Evolutionary conservation across 305 asterid genomes (phyloP).

Genomic region (Solanum hybrid): DNA sequence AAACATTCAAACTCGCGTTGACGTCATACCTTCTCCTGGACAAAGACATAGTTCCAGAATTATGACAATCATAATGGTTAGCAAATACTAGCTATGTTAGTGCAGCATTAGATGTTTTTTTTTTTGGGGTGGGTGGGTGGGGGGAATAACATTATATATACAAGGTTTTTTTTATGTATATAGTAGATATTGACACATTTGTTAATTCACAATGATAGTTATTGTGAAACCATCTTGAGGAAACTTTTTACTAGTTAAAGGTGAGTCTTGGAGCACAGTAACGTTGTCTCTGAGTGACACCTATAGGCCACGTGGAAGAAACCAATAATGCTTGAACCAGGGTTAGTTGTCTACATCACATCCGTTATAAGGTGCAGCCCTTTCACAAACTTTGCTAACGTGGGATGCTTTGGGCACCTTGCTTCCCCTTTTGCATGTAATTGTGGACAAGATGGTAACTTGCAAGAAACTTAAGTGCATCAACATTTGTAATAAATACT

Average conservation of each 20-base stretch:
- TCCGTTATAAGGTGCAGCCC: not conserved
- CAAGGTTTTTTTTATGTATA: not conserved
- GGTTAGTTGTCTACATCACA: not conserved
- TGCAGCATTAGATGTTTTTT: not conserved
- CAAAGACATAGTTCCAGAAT: not conserved
- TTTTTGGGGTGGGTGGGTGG: too few species aligned
- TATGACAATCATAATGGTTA: not conserved
- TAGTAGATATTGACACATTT: not conserved
- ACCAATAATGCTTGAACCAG: not conserved
- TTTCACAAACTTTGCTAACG: not conserved
- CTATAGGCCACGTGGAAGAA: not conserved
- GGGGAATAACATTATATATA: too few species aligned
- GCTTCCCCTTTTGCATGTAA: not conserved
- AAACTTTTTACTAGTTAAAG: conserved; percentile 22
- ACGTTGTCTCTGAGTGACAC: not conserved
- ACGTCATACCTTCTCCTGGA: not conserved
- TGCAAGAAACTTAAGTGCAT: not conserved
- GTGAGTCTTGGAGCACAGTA: not conserved
- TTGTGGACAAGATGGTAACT: not conserved
- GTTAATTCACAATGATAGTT: not conserved
- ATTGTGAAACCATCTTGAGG: not conserved
- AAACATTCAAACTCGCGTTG: not conserved
- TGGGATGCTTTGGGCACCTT: not conserved
- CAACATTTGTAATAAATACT: not conserved
- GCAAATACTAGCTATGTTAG: not conserved